Percentiles rank a stretch among this genome's conserved stretches.
Conservation (phyloP, 2,329 filamentous ascomycete genomes). For the Pyrenochaeta sp. region DNA sequence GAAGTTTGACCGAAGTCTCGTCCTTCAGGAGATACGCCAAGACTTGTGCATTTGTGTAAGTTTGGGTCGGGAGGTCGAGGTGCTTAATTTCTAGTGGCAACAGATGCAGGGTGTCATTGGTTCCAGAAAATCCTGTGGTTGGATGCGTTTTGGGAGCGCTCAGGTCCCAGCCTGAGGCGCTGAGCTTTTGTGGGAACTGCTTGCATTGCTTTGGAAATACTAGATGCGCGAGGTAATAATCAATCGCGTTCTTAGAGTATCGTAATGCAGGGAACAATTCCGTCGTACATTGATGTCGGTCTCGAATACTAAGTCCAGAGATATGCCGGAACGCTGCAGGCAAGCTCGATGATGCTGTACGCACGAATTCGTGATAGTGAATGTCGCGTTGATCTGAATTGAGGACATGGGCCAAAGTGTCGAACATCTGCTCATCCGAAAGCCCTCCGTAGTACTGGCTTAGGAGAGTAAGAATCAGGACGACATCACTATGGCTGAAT, state of each 20-base stretch:
- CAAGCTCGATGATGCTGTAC: no score
- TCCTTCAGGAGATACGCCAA: constrained; percentile 62
- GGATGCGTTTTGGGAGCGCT: constrained; percentile 29
- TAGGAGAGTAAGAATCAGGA: constrained; percentile 70
- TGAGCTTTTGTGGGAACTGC: constrained; percentile 68
- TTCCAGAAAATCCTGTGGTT: constrained; percentile 72
- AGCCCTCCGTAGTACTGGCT: constrained; percentile 72
- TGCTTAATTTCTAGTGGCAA: constrained; percentile 64
- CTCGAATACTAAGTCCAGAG: no score
- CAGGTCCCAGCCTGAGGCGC: constrained; percentile 71
- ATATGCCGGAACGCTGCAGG: no score
- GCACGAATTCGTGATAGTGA: no score
- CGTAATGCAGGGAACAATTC: no score
- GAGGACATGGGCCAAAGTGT: constrained; percentile 59
- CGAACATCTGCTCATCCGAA: constrained; percentile 54
- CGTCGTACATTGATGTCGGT: constrained; percentile 56
- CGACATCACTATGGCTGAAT: constrained; percentile 72
- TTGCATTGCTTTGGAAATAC: constrained; percentile 67
- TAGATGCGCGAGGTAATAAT: constrained; percentile 66
- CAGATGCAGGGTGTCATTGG: constrained; percentile 64
- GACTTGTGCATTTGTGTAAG: constrained; percentile 71
- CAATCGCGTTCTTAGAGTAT: constrained; percentile 60
- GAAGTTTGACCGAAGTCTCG: no score
- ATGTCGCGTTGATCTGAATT: constrained; percentile 61
- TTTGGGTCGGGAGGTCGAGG: constrained; percentile 58